Conservation (phyloP, 345 rosid species). For the Turnera subulata region DNA sequence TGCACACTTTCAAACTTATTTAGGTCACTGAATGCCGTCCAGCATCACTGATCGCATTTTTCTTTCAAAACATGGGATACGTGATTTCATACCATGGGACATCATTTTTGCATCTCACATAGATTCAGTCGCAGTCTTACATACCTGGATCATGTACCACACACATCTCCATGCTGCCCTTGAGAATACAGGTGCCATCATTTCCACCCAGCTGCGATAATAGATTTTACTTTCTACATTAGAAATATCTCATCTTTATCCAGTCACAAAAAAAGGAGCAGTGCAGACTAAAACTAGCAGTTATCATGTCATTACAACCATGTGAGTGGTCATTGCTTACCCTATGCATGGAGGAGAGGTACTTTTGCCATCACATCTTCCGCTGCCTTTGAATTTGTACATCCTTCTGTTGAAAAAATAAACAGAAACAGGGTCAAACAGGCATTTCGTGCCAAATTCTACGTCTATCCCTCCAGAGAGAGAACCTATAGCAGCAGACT, state of each 20-base stretch:
- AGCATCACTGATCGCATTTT: background rate
- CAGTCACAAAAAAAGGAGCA: too few species aligned
- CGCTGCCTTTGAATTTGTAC: constrained; percentile 74
- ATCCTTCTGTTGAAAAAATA: constrained; percentile 46
- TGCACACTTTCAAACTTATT: background rate
- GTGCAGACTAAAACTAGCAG: background rate
- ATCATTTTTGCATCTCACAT: background rate
- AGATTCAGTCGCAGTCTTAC: background rate
- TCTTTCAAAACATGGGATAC: background rate
- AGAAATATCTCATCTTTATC: too few species aligned
- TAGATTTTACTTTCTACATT: background rate
- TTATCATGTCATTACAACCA: background rate
- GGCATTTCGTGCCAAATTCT: background rate
- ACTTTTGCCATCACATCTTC: constrained; percentile 62
- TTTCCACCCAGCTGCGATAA: constrained; percentile 87
- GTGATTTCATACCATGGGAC: too few species aligned
- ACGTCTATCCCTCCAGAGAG: background rate
- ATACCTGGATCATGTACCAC: constrained; percentile 97
- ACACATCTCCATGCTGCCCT: constrained; percentile 85
- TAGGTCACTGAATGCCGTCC: background rate
- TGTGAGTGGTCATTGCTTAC: constrained; percentile 26
- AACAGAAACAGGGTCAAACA: background rate
- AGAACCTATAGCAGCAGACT: too few species aligned
- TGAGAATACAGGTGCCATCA: constrained; percentile 98
- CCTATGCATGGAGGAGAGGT: constrained; percentile 89